Evolutionary conservation across 176 grass and related monocot genomes (phyloP).

Genomic region (Elaeis guineensis): DNA sequence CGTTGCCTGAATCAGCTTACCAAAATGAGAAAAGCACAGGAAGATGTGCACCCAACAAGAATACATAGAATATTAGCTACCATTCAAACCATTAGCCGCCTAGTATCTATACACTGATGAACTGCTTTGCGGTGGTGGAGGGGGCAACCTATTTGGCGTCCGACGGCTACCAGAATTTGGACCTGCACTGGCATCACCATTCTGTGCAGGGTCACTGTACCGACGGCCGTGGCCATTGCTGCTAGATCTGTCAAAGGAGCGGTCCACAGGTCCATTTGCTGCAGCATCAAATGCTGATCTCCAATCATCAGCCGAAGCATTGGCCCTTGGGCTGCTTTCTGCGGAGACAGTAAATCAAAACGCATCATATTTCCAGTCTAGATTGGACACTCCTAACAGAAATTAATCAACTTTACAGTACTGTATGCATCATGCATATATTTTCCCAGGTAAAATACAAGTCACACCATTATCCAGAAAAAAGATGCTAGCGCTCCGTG

Average conservation of each 20-base stretch:
- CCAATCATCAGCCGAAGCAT: slow-evolving; percentile 46
- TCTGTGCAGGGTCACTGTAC: slow-evolving; percentile 26
- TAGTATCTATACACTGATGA: background rate
- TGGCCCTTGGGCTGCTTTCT: slow-evolving; percentile 44
- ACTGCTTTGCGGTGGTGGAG: slow-evolving; percentile 30
- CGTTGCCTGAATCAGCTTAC: no score
- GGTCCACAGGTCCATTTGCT: slow-evolving; percentile 30
- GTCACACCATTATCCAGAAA: no score
- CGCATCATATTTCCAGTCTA: background rate
- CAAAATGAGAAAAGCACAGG: no score
- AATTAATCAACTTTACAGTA: no score
- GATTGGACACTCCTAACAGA: no score
- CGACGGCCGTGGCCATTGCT: slow-evolving; percentile 19
- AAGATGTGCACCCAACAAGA: no score
- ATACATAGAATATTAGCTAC: no score
- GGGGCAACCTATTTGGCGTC: slow-evolving; percentile 49
- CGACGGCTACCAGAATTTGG: slow-evolving; percentile 33
- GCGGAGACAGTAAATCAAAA: slow-evolving; percentile 1
- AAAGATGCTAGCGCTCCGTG: no score
- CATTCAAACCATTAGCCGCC: no score
- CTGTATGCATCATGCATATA: no score
- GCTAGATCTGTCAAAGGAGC: slow-evolving; percentile 21
- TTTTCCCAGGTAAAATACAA: no score
- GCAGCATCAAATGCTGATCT: slow-evolving; percentile 62
- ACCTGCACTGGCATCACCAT: slow-evolving; percentile 30